Conservation (phyloP, 2,329 filamentous ascomycete species). For the Trichoderma sp. region DNA sequence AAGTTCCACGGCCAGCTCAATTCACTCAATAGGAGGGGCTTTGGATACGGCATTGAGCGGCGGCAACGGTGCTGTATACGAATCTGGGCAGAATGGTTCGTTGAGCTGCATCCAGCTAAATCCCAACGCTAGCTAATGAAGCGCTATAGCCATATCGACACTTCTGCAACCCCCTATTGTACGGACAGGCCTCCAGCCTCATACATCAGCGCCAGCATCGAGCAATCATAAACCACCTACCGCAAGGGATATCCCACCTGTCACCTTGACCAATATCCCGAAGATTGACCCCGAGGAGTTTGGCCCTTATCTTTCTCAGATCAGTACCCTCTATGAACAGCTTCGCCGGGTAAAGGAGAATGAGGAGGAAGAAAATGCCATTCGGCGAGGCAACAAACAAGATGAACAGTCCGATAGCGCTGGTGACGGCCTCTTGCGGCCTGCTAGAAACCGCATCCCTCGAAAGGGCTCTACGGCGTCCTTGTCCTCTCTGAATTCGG, state of each 20-base stretch:
- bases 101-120: constrained; percentile 24
- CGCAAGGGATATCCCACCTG: constrained; percentile 87
- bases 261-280: constrained; percentile 85
- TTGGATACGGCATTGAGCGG: constrained; percentile 69
- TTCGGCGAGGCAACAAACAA: constrained; percentile 45
- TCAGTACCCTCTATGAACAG: constrained; percentile 86
- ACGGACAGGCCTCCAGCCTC: constrained; percentile 81
- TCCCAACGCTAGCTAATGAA: constrained; percentile 16
- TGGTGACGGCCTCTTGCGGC: constrained; percentile 54
- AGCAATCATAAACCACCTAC: constrained; percentile 82
- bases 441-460: constrained; percentile 38
- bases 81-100: constrained; percentile 82
- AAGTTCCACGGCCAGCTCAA: constrained; percentile 84
- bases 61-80: constrained; percentile 61
- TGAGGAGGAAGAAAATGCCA: constrained; percentile 61
- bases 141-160: constrained; percentile 76
- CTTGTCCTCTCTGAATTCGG: constrained; percentile 54
- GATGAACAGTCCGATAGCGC: constrained; percentile 48
- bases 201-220: constrained; percentile 70
- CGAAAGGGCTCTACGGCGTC: constrained; percentile 50
- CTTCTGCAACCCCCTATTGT: constrained; percentile 90
- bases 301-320: constrained; percentile 79
- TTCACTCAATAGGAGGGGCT: constrained; percentile 83
- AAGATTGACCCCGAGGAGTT: constrained; percentile 82
- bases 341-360: constrained; percentile 82